Evolutionary conservation across 129 eudicot genomes (phyloP).

Genomic region (Cynara cardunculus): DNA sequence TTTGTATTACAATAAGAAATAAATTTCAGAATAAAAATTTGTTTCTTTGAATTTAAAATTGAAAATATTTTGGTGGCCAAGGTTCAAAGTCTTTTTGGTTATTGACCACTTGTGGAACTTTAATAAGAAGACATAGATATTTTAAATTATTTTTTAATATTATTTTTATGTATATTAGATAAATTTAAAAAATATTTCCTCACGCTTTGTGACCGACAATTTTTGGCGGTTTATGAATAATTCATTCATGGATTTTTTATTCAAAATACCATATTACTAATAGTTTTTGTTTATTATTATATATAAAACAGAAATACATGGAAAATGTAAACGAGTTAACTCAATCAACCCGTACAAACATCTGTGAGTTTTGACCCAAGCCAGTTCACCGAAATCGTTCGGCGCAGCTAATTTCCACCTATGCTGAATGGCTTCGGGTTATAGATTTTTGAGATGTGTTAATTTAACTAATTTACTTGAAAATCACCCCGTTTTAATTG

Average conservation of each 20-base stretch:
- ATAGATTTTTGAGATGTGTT: neutral
- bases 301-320: neutral
- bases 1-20: neutral
- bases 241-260: neutral
- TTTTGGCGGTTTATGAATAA: constrained; percentile 23
- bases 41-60: neutral
- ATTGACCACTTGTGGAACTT: neutral
- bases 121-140: neutral
- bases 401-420: too few species aligned
- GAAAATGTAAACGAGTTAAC: neutral
- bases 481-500: neutral
- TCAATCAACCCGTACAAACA: neutral
- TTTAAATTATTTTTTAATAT: neutral
- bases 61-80: neutral
- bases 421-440: neutral
- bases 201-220: constrained; percentile 37
- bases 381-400: neutral
- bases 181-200: neutral
- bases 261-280: neutral
- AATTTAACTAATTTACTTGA: neutral
- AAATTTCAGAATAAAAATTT: too few species aligned
- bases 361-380: neutral
- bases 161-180: neutral
- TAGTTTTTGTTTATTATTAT: neutral
- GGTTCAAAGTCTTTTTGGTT: neutral